Conservation (phyloP, 371 early-diverging fungal species). For the Spiromyces aspiralis region DNA sequence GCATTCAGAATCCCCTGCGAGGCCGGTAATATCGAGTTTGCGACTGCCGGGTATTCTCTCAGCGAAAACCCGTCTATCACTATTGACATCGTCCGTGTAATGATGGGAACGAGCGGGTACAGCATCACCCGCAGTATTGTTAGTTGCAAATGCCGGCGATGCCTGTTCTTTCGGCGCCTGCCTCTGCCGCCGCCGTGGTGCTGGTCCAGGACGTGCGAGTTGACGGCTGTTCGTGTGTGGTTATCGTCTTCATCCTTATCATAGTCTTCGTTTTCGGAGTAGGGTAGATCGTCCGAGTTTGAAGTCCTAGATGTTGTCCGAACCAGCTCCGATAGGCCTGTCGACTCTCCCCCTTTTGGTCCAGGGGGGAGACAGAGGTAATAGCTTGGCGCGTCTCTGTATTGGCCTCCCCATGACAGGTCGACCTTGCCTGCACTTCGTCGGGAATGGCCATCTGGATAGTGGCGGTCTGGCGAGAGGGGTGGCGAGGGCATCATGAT, state of each 20-base stretch:
- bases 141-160: neutral
- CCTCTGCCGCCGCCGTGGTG: neutral
- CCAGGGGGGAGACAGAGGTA: too few species aligned
- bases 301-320: too few species aligned
- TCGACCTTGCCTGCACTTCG: too few species aligned
- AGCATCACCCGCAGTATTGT: neutral
- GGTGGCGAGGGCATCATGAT: neutral
- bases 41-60: neutral
- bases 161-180: neutral
- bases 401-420: too few species aligned
- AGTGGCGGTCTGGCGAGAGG: neutral
- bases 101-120: neutral
- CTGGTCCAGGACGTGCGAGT: too few species aligned
- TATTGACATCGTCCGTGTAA: neutral
- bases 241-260: neutral
- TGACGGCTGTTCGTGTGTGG: neutral
- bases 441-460: too few species aligned
- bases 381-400: too few species aligned
- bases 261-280: too few species aligned
- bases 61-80: neutral
- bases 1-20: neutral
- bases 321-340: too few species aligned
- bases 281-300: too few species aligned
- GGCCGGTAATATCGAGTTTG: neutral
- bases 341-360: too few species aligned